Evolutionary conservation across 129 eudicot species (phyloP).

Genomic region (Calendula officinalis): DNA sequence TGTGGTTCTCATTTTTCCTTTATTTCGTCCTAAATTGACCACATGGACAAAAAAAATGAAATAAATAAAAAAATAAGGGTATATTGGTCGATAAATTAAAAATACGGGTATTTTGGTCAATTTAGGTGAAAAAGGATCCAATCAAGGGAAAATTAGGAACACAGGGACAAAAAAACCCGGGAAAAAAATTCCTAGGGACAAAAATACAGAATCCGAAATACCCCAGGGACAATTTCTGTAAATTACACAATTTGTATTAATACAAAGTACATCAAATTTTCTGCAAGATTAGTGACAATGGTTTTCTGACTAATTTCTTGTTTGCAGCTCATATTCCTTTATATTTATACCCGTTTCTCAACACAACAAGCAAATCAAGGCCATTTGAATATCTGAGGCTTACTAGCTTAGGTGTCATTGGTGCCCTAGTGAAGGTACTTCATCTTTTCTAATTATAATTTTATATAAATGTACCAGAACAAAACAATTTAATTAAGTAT

Average conservation of each 20-base stretch:
- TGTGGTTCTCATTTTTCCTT: too few relatives aligned
- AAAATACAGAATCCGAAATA: too few relatives aligned
- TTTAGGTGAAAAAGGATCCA: too few relatives aligned
- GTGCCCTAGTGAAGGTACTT: conserved; percentile 25
- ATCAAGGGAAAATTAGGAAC: too few relatives aligned
- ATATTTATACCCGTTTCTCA: conserved; percentile 19
- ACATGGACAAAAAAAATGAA: too few relatives aligned
- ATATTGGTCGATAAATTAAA: too few relatives aligned
- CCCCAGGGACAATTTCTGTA: too few relatives aligned
- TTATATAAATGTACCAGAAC: background rate
- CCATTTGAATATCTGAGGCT: conserved; percentile 26
- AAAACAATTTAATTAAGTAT: background rate
- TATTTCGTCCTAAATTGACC: too few relatives aligned
- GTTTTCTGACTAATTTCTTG: background rate
- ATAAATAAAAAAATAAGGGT: too few relatives aligned
- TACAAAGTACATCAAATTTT: background rate
- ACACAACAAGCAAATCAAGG: conserved; percentile 13
- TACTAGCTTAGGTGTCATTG: conserved; percentile 24
- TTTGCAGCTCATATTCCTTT: conserved; percentile 18
- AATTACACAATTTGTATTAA: background rate
- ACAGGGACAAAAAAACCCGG: too few relatives aligned
- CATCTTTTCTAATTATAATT: background rate
- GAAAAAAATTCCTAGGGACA: too few relatives aligned
- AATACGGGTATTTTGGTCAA: too few relatives aligned
- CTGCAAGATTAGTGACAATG: background rate